phyloP scores from a whole-genome alignment of 768 basidiomycete genomes.

The Lactifluus pinguis region DNA sequence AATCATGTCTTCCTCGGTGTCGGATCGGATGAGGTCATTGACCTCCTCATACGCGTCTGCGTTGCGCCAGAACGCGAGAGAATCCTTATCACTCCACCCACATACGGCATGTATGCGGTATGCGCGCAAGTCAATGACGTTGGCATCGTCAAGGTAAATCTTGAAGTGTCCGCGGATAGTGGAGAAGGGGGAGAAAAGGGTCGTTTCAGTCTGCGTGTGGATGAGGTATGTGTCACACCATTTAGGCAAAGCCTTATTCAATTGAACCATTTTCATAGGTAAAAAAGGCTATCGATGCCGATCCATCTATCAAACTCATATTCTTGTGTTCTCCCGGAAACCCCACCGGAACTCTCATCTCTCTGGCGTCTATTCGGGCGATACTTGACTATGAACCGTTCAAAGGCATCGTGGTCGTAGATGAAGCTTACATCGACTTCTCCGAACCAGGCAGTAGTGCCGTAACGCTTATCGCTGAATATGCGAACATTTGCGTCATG shows the following conservation, averaged over 20 bases:
- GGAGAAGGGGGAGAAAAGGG: conserved; percentile 71
- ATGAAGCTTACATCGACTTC: conserved; percentile 98
- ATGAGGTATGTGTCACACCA: conserved; percentile 44
- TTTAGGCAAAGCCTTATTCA: not conserved
- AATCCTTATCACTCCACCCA: conserved; percentile 43
- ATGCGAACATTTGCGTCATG: conserved; percentile 86
- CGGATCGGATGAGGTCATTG: conserved; percentile 94
- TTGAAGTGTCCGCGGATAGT: conserved; percentile 46
- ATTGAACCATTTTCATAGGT: conserved; percentile 37
- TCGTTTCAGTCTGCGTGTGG: conserved; percentile 64
- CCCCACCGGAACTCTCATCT: conserved; percentile 83
- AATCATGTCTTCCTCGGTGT: conserved; percentile 85
- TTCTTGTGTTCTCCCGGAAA: conserved; percentile 98
- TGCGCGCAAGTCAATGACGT: conserved; percentile 95
- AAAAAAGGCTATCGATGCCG: conserved; percentile 54
- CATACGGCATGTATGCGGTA: conserved; percentile 88
- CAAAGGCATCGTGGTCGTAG: conserved; percentile 88
- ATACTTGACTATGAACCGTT: conserved; percentile 73
- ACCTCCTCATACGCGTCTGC: conserved; percentile 84
- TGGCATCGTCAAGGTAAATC: conserved; percentile 64
- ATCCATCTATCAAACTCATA: conserved; percentile 80
- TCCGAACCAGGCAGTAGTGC: conserved; percentile 54
- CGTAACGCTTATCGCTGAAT: conserved; percentile 62
- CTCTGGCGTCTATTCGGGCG: conserved; percentile 55
- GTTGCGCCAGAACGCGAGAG: conserved; percentile 70